A percentile compares a stretch with the other conserved stretches of the same genome.
Conservation (phyloP, 148 eudicot genomes). For the Tetragonia tetragonoides region DNA sequence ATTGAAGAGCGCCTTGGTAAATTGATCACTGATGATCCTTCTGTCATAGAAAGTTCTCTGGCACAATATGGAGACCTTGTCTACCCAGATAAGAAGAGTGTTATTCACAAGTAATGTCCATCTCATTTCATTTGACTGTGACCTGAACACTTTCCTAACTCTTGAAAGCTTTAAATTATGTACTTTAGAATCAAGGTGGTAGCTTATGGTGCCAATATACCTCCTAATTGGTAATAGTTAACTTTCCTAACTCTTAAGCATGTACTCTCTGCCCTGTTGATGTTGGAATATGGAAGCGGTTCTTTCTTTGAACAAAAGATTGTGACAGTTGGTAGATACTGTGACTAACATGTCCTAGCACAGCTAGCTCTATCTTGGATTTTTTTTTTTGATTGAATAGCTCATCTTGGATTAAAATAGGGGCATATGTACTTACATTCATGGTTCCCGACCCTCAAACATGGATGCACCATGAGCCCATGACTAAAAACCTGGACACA, state of each 20-base stretch:
- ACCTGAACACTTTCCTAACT: background rate
- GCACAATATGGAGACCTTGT: constrained; percentile 94
- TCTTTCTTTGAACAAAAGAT: background rate
- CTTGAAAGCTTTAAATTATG: background rate
- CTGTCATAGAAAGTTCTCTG: constrained; percentile 77
- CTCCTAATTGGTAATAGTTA: background rate
- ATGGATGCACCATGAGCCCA: background rate
- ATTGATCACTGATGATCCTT: constrained; percentile 75
- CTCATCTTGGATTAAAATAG: background rate
- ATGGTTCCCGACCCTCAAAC: background rate
- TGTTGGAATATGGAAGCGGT: background rate
- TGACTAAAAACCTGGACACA: background rate
- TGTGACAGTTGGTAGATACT: background rate
- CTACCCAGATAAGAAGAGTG: constrained; percentile 66
- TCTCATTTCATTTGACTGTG: constrained; percentile 16
- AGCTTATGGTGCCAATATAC: background rate
- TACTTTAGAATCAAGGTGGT: background rate
- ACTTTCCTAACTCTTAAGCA: no score
- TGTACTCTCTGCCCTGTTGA: background rate
- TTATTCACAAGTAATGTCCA: constrained; percentile 64
- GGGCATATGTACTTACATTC: background rate
- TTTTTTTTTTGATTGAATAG: no score
- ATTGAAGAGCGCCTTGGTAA: constrained; percentile 86
- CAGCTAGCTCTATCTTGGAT: no score
- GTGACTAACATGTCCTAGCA: background rate